Conservation (phyloP, 2,329 filamentous ascomycete genomes). For the Alternaria longipes region DNA sequence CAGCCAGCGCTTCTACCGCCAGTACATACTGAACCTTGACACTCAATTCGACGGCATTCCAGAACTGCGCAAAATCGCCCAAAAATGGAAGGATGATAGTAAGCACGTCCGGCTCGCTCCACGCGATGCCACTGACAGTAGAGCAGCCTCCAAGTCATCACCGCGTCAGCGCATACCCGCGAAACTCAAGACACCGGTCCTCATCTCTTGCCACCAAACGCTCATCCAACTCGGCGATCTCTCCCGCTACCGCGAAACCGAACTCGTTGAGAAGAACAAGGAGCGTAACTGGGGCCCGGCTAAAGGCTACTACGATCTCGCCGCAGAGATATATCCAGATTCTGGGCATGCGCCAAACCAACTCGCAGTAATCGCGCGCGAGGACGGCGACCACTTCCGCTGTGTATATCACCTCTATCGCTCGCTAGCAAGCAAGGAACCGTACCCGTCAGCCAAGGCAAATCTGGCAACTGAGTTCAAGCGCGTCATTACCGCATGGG, state of each 20-base stretch:
- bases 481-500: conserved; percentile 67
- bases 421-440: conserved; percentile 76
- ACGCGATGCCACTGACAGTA: conserved; percentile 49
- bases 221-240: conserved; percentile 90
- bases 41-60: conserved; percentile 65
- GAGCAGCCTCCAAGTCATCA: conserved; percentile 41
- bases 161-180: conserved; percentile 50
- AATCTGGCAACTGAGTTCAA: conserved; percentile 86
- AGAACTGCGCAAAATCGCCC: conserved; percentile 67
- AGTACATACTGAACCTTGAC: conserved; percentile 81
- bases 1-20: conserved; percentile 87
- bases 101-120: conserved; percentile 10
- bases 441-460: conserved; percentile 75
- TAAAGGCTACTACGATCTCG: conserved; percentile 84
- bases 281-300: conserved; percentile 81
- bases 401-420: conserved; percentile 91
- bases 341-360: conserved; percentile 90
- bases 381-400: conserved; percentile 80
- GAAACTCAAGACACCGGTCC: conserved; percentile 67
- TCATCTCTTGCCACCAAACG: conserved; percentile 80
- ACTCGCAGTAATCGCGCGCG: conserved; percentile 83
- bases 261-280: conserved; percentile 73
- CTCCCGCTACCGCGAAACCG: conserved; percentile 81
- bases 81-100: conserved; percentile 52
- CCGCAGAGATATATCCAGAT: conserved; percentile 77